A percentile compares a stretch with the other conserved stretches of the same genome.
phyloP scores from a whole-genome alignment of 139 green algal species.

The Spirogloea muscicola region DNA sequence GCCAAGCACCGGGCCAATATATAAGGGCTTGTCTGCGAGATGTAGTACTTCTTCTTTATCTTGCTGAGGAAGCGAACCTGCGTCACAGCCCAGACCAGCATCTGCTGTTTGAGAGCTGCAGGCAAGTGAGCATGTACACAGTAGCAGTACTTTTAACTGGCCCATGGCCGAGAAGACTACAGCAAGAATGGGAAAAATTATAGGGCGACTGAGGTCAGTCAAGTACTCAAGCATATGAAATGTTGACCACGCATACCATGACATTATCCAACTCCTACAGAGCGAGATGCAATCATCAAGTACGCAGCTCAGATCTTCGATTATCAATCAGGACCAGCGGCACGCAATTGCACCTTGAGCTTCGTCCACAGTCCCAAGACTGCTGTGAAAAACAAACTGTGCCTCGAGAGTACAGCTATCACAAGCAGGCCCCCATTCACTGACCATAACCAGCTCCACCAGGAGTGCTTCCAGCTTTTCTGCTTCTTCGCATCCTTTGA shows the following conservation, averaged over 20 bases:
- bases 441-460: constrained; percentile 26
- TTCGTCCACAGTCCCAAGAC: neutral
- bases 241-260: too few relatives aligned
- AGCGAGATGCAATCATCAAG: neutral
- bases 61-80: neutral
- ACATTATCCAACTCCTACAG: neutral
- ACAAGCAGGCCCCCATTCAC: constrained; percentile 20
- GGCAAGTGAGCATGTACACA: neutral
- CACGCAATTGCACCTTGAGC: too few relatives aligned
- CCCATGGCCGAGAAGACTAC: too few relatives aligned
- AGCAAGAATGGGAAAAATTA: too few relatives aligned
- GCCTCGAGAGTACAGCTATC: constrained; percentile 5
- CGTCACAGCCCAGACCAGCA: neutral
- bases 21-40: constrained; percentile 9
- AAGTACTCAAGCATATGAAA: too few relatives aligned
- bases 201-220: too few relatives aligned
- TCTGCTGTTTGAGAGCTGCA: neutral
- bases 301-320: too few relatives aligned
- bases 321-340: too few relatives aligned
- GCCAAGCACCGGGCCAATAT: neutral
- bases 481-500: too few relatives aligned
- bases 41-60: constrained; percentile 7
- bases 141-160: too few relatives aligned
- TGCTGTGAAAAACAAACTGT: constrained; percentile 25
- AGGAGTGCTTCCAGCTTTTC: neutral